phyloP scores from a whole-genome alignment of 192 early-diverging fungal genomes.

The Chytriomyces sp. region DNA sequence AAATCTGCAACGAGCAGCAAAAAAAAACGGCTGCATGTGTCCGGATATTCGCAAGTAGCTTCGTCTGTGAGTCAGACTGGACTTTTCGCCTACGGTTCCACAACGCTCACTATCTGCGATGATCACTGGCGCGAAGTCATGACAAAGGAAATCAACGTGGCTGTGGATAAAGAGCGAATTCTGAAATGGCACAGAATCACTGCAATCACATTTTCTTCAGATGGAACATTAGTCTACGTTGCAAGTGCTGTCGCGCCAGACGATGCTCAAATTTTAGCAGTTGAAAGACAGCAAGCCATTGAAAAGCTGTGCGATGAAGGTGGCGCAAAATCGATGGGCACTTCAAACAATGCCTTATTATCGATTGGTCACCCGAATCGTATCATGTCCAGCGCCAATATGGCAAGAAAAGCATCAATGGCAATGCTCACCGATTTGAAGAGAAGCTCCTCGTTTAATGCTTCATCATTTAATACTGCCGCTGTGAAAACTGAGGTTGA shows the following conservation, averaged over 20 bases:
- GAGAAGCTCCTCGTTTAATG: neutral
- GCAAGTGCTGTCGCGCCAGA: conserved; percentile 28
- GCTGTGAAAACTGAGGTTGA: conserved; percentile 27
- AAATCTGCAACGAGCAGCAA: neutral
- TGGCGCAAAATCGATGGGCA: neutral
- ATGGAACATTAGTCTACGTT: conserved; percentile 28
- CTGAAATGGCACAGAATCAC: conserved; percentile 39
- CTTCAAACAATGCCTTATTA: neutral
- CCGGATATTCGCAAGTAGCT: conserved; percentile 22
- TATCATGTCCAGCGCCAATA: neutral
- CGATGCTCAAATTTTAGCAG: conserved; percentile 36
- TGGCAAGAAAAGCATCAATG: neutral
- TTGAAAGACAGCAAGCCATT: conserved; percentile 12
- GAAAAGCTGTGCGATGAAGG: conserved; percentile 5
- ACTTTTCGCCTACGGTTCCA: conserved; percentile 33
- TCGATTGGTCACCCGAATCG: no score
- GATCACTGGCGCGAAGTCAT: conserved; percentile 30
- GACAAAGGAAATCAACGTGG: conserved; percentile 13
- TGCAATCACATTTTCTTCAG: conserved; percentile 17
- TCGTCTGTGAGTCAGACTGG: conserved; percentile 21
- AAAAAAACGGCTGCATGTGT: neutral
- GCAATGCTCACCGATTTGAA: neutral
- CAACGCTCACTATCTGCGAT: conserved; percentile 26
- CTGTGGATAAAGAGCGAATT: conserved; percentile 24
- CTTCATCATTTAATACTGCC: neutral